A percentile compares a stretch with the other conserved stretches of the same genome.
These are phyloP conservation scores for Dipteronia dyeriana DNA, from an alignment of 345 rosid species.

Conservation along the genomic window DNA sequence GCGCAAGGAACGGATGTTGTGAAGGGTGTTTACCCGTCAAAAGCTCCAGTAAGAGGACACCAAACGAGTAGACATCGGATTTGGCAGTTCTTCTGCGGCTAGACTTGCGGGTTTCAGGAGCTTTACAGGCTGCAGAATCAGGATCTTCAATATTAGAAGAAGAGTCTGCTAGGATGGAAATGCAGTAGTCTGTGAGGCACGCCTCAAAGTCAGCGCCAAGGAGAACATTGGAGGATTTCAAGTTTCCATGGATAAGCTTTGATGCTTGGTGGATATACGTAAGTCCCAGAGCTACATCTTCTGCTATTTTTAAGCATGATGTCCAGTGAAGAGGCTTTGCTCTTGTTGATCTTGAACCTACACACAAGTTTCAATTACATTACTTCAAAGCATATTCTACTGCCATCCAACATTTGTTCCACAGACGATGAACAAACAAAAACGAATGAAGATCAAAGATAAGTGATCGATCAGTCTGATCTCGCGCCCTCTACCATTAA, in stretches of 20 bases:
- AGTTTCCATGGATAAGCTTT: conserved; percentile 77
- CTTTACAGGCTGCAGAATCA: conserved; percentile 61
- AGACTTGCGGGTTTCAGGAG: conserved; percentile 82
- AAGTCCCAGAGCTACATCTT: conserved; percentile 88
- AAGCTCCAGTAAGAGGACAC: conserved; percentile 79
- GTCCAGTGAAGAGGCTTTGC: conserved; percentile 97
- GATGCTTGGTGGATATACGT: conserved; percentile 88
- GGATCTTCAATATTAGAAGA: conserved; percentile 60
- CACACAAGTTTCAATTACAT: background rate
- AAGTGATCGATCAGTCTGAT: no score
- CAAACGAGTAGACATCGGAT: conserved; percentile 85
- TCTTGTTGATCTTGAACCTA: conserved; percentile 85
- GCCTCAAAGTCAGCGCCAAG: conserved; percentile 95
- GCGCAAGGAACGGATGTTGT: conserved; percentile 77
- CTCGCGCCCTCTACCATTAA: no score
- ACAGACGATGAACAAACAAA: no score
- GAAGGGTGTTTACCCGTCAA: conserved; percentile 80
- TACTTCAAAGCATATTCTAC: background rate
- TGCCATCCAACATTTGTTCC: background rate
- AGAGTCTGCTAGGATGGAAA: conserved; percentile 59
- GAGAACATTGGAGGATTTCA: conserved; percentile 83
- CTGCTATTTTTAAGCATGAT: conserved; percentile 96
- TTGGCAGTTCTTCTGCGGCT: conserved; percentile 55
- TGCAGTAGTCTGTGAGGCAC: conserved; percentile 82
- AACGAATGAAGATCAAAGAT: no score